Conservation (phyloP, 169 alveolate species). For the Cryptosporidium sp. region DNA sequence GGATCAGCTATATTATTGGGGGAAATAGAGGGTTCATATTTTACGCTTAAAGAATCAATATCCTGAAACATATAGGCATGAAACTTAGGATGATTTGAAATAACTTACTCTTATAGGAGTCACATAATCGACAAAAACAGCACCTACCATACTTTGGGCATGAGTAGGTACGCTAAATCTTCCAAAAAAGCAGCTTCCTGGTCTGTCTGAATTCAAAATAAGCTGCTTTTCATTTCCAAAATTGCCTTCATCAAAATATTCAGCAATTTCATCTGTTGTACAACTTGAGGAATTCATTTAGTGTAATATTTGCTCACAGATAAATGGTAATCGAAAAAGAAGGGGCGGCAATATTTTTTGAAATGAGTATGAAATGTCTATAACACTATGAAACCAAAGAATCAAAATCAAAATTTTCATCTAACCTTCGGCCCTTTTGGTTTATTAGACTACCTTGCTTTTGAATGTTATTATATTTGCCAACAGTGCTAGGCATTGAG, state of each 20-base stretch:
- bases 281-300: not conserved
- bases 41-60: not conserved
- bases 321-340: not conserved
- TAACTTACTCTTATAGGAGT: conserved; percentile 36
- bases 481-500: not conserved
- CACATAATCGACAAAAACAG: conserved; percentile 35
- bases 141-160: conserved; percentile 66
- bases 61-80: conserved; percentile 9
- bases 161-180: conserved; percentile 72
- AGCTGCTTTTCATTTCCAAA: conserved; percentile 20
- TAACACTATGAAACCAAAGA: conserved; percentile 25
- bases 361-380: conserved; percentile 12
- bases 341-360: conserved; percentile 24
- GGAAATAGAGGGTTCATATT: not conserved
- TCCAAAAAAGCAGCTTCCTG: conserved; percentile 57
- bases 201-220: conserved; percentile 15
- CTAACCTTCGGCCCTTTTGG: conserved; percentile 61
- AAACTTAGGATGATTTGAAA: not conserved
- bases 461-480: not conserved
- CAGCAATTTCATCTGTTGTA: conserved; percentile 26
- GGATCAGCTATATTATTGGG: not conserved
- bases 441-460: conserved; percentile 3
- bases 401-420: conserved; percentile 64
- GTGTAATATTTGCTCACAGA: not conserved
- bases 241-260: conserved; percentile 58